phyloP scores from a whole-genome alignment of 441 rosid species.

The California macrophylla region DNA sequence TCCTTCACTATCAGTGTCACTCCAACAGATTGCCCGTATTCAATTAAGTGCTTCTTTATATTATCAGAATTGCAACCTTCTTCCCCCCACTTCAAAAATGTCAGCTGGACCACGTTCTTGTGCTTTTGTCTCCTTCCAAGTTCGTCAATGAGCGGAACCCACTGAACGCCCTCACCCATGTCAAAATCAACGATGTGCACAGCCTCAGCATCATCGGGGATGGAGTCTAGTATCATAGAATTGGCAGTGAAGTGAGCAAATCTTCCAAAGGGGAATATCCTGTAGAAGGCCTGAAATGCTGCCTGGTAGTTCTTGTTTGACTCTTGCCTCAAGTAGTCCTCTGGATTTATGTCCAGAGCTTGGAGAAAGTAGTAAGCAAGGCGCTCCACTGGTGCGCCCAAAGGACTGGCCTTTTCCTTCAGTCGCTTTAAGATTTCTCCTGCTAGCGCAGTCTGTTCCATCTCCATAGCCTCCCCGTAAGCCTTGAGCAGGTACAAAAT shows the following conservation, averaged over 20 bases:
- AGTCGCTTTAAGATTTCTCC: slow-evolving; percentile 18
- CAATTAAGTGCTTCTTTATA: slow-evolving; percentile 18
- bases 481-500: slow-evolving; percentile 31
- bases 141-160: slow-evolving; percentile 35
- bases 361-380: slow-evolving; percentile 25
- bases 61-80: slow-evolving; percentile 17
- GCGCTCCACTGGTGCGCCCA: slow-evolving; percentile 22
- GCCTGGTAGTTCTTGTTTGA: slow-evolving; percentile 24
- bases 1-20: slow-evolving; percentile 26
- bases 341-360: slow-evolving; percentile 19
- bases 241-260: slow-evolving; percentile 41
- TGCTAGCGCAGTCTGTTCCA: slow-evolving; percentile 22
- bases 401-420: slow-evolving; percentile 23
- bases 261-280: slow-evolving; percentile 29
- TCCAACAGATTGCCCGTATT: slow-evolving; percentile 23
- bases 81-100: slow-evolving; percentile 23
- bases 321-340: slow-evolving; percentile 23
- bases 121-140: slow-evolving; percentile 17
- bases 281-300: slow-evolving; percentile 32
- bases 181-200: slow-evolving; percentile 34
- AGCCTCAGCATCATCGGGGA: slow-evolving; percentile 19
- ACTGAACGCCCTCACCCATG: slow-evolving; percentile 31
- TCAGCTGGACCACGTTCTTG: slow-evolving; percentile 18
- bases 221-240: slow-evolving; percentile 30
- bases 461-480: slow-evolving; percentile 32